Conservation (phyloP, 768 basidiomycete species). For the Rhizopogon sp. region DNA sequence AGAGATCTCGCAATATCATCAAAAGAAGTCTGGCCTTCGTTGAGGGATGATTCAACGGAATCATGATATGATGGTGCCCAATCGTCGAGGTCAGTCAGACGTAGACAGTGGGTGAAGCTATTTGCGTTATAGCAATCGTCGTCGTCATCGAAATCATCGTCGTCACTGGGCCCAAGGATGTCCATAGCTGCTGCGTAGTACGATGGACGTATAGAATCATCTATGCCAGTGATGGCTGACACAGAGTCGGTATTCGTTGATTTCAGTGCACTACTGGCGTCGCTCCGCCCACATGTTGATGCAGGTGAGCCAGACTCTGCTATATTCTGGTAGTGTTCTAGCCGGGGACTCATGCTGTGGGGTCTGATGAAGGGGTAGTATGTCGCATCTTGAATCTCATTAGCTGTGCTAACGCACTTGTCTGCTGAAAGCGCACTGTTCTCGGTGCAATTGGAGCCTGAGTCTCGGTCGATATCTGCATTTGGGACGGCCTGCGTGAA, state of each 20-base stretch:
- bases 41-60: background rate
- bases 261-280: background rate
- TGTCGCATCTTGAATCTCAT: background rate
- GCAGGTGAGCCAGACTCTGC: background rate
- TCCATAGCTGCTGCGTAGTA: constrained; percentile 5
- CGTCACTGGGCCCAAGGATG: constrained; percentile 8
- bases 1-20: background rate
- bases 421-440: background rate
- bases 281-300: background rate
- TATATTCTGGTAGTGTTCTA: background rate
- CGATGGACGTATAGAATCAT: background rate
- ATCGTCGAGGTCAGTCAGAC: background rate
- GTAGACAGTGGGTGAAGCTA: background rate
- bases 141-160: background rate
- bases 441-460: background rate
- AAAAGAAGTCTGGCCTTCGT: background rate
- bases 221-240: background rate
- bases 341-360: too few species aligned
- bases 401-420: background rate
- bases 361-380: background rate
- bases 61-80: background rate
- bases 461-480: constrained; percentile 1
- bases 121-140: background rate
- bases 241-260: background rate
- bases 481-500: constrained; percentile 5